Evolutionary conservation across 23 red algal genomes (phyloP).

Genomic region (Gracilaria domingensis): DNA sequence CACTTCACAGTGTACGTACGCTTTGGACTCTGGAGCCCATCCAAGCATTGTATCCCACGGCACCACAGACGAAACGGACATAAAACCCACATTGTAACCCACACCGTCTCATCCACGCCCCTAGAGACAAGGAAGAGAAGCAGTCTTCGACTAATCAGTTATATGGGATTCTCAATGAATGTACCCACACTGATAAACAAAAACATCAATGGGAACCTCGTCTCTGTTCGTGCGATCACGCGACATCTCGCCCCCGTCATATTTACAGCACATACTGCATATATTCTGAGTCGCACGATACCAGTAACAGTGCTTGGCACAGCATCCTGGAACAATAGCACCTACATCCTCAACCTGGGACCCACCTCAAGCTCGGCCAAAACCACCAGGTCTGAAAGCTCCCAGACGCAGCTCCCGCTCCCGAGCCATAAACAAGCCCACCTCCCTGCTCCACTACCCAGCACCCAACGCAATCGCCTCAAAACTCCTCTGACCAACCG

Average conservation of each 20-base stretch:
- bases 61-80: neutral
- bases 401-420: too few species aligned
- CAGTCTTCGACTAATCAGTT: neutral
- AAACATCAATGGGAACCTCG: conserved; percentile 8
- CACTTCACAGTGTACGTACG: neutral
- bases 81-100: neutral
- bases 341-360: neutral
- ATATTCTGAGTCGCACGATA: neutral
- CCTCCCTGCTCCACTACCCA: too few species aligned
- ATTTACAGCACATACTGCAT: neutral
- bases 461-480: too few species aligned
- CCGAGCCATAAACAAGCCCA: too few species aligned
- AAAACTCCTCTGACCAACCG: too few species aligned
- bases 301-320: neutral
- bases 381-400: neutral
- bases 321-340: neutral
- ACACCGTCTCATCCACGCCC: neutral
- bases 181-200: neutral
- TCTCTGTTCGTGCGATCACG: conserved; percentile 1
- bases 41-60: neutral
- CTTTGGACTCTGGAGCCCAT: neutral
- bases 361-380: neutral
- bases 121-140: neutral
- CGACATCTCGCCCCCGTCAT: neutral
- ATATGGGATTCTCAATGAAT: neutral